Base-by-base conservation (phyloP, 768 basidiomycete species). In the Termitomyces heimii region DNA sequence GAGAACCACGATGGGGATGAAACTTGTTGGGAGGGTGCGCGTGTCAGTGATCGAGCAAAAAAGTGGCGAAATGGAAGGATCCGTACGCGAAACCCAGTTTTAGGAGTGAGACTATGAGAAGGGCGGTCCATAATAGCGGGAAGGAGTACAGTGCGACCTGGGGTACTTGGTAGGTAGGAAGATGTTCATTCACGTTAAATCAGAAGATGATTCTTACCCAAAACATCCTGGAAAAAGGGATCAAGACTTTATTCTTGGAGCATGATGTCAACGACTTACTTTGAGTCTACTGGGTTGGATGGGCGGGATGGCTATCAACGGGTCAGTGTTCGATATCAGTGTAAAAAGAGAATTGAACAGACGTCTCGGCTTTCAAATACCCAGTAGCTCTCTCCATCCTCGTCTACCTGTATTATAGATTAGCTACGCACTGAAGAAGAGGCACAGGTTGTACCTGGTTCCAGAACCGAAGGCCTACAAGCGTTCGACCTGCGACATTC, bases 291-390 rank as follows among this genome's bases (percentile, higher is more conserved):
- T 2, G 92, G 81, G 69, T 97, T 96, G 12, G 91, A 85, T 37
- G 92, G 93, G 65, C 87, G 82, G 48, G 92, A 89, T 31, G 94
- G 90, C 94, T 96, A 53, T 29, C 35, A 6, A 8, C 7, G 5
- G 12, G 7, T 28, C 10, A 32, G 42, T 22, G 52, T 53, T 53
- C 7, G 13, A 3, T 6, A 14, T 31, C 0, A 44, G 14, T 40
- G 22, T 20, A 16, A 10, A 32, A 31, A 28, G 31, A 10, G 16
- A 24, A 28, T 48, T 34, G 34, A 20, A 75, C 89, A 67, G 72
- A 96, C 96, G 71, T 98, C 95, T 66, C 95, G 82, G 66, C 89
- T 90, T 73, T 99, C 97, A 63, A 99, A 99, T 12, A 99, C 95
- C 97, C 97, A 99, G 64, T 88, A 95, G 70, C 80, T 82, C 70